These are phyloP conservation scores for Neurospora sp. DNA, from an alignment of 495 filamentous ascomycete species.

Conservation along the genomic window DNA sequence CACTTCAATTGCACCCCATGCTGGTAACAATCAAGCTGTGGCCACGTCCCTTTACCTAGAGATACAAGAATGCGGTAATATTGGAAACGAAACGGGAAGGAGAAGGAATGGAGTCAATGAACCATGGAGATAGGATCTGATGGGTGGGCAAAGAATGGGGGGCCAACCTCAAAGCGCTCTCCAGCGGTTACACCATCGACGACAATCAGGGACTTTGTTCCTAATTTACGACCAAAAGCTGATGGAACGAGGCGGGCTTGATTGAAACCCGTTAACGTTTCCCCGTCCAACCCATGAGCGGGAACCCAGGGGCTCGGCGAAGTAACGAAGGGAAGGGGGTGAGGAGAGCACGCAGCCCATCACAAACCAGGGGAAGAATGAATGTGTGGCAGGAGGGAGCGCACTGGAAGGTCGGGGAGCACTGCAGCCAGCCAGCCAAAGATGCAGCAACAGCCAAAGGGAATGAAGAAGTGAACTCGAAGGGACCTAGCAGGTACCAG, in stretches of 20 bases:
- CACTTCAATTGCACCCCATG: neutral
- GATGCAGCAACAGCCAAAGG: neutral
- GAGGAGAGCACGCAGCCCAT: neutral
- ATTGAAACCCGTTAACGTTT: neutral
- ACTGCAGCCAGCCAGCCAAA: neutral
- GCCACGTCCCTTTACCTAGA: neutral
- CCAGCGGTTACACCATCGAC: neutral
- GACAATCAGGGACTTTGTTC: neutral
- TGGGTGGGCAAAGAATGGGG: neutral
- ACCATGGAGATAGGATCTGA: neutral
- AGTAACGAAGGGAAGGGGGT: neutral
- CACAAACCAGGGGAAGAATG: neutral
- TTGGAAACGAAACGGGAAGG: neutral
- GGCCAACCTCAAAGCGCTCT: neutral
- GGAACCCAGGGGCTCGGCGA: neutral
- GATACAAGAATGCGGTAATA: neutral
- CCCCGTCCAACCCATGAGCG: neutral
- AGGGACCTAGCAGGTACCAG: neutral
- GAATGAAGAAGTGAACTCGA: neutral
- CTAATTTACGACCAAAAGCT: neutral
- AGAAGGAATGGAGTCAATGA: neutral
- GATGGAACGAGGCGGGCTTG: neutral
- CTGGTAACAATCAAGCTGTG: neutral
- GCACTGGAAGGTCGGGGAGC: neutral
- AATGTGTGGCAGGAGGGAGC: neutral